Evolutionary conservation across 176 grass and related monocot genomes (phyloP).

Genomic region (Saccharum officinarum): DNA sequence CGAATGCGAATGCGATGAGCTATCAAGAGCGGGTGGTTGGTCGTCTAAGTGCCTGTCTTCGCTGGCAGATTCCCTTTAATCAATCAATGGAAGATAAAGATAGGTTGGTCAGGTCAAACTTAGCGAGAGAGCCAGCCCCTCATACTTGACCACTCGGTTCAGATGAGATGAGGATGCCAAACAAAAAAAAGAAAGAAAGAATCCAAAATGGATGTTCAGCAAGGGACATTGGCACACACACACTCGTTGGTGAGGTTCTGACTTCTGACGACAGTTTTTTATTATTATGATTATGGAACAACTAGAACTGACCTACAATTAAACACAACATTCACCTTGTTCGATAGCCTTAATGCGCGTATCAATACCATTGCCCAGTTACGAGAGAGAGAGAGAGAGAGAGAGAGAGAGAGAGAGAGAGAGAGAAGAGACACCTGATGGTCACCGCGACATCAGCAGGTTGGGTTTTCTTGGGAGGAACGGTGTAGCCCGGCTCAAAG

Average conservation of each 20-base stretch:
- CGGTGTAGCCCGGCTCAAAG: constrained; percentile 71
- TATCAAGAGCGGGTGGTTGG: neutral
- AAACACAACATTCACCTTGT: constrained; percentile 33
- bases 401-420: neutral
- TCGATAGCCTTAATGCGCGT: constrained; percentile 8
- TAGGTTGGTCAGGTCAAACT: constrained; percentile 16
- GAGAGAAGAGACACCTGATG: constrained; percentile 83
- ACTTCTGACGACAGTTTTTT: neutral
- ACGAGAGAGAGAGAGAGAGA: neutral
- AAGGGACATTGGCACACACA: neutral
- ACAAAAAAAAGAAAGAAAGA: neutral
- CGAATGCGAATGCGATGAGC: neutral
- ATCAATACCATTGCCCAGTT: neutral
- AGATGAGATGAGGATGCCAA: neutral
- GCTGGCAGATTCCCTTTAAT: neutral
- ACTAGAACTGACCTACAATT: neutral
- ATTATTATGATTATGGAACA: neutral
- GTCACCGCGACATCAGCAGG: constrained; percentile 57
- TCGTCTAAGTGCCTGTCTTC: neutral
- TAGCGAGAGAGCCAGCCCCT: neutral
- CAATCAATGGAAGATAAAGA: neutral
- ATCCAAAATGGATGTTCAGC: neutral
- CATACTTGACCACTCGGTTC: neutral
- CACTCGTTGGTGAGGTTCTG: neutral
- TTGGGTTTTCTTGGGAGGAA: constrained; percentile 60